These are phyloP conservation scores for Boletellus sp. DNA, from an alignment of 768 basidiomycete species.

Conservation along the genomic window DNA sequence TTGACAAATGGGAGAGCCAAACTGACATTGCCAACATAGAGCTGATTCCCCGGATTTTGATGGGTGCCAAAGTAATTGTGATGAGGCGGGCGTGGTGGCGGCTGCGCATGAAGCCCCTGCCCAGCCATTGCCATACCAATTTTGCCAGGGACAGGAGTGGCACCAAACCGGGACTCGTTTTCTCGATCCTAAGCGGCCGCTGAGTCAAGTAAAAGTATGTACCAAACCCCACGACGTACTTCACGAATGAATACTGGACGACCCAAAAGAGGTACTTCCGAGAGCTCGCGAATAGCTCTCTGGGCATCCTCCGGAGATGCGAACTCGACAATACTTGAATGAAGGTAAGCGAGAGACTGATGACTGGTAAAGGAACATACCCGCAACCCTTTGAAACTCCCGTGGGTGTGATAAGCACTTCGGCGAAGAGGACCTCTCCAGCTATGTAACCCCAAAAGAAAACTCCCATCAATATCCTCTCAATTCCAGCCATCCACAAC, in stretches of 20 bases:
- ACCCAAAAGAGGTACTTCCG: conserved; percentile 86
- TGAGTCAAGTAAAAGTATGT: background rate
- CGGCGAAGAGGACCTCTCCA: conserved; percentile 99
- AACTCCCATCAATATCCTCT: conserved; percentile 95
- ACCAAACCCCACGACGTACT: conserved; percentile 42
- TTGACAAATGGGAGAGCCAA: background rate
- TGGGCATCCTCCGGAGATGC: conserved; percentile 86
- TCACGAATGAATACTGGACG: conserved; percentile 96
- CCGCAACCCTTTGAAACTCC: conserved; percentile 99
- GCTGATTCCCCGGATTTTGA: conserved; percentile 76
- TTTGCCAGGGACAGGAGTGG: conserved; percentile 92
- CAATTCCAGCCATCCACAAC: conserved; percentile 52
- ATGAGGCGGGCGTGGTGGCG: conserved; percentile 78
- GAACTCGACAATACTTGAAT: conserved; percentile 87
- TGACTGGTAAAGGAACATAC: conserved; percentile 47
- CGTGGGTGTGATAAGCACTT: conserved; percentile 95
- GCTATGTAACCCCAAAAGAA: conserved; percentile 89
- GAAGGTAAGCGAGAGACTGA: conserved; percentile 10
- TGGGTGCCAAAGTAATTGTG: conserved; percentile 66
- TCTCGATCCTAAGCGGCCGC: conserved; percentile 78
- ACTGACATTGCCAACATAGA: conserved; percentile 88
- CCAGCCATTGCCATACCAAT: conserved; percentile 96
- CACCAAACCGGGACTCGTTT: conserved; percentile 92
- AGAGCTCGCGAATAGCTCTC: conserved; percentile 84
- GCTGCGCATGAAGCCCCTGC: conserved; percentile 74